These are phyloP conservation scores for Nelumbo lutea DNA, from an alignment of 164 flowering plant genomes.

Conservation along the genomic window DNA sequence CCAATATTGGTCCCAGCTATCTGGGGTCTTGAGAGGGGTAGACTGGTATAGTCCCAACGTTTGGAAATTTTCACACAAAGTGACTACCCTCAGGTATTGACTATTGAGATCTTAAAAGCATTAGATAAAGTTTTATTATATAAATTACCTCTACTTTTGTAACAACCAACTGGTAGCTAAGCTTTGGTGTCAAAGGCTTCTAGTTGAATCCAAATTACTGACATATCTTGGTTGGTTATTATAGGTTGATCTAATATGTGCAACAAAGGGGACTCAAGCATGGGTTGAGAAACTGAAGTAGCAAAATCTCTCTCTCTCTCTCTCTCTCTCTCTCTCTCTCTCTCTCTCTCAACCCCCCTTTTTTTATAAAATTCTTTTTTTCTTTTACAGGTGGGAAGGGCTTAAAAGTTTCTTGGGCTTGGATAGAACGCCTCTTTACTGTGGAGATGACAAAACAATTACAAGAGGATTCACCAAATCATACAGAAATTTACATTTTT, in stretches of 20 bases:
- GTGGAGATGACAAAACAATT: conserved; percentile 3
- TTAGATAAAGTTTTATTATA: neutral
- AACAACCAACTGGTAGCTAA: neutral
- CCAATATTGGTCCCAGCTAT: too few relatives aligned
- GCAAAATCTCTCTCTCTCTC: neutral
- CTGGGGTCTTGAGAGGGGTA: too few relatives aligned
- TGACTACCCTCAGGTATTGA: too few relatives aligned
- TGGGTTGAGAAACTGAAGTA: conserved; percentile 91
- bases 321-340: conserved; percentile 4
- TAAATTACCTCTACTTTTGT: neutral
- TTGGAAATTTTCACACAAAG: too few relatives aligned
- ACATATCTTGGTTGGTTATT: conserved; percentile 8
- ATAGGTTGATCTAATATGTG: conserved; percentile 83
- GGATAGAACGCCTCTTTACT: conserved; percentile 18
- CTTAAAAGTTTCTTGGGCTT: conserved; percentile 13
- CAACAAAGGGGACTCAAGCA: conserved; percentile 83
- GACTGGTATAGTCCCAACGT: too few relatives aligned
- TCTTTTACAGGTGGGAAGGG: conserved; percentile 24
- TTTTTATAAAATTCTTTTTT: neutral
- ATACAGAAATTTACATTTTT: conserved; percentile 29
- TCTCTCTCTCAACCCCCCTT: neutral
- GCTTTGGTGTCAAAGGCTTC: neutral
- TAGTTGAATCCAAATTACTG: neutral
- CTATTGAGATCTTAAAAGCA: too few relatives aligned
- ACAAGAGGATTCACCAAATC: conserved; percentile 29